Percentiles rank a stretch among this genome's conserved stretches.
Conservation (phyloP, 192 early-diverging fungal species). For the Coemansia erecta region DNA sequence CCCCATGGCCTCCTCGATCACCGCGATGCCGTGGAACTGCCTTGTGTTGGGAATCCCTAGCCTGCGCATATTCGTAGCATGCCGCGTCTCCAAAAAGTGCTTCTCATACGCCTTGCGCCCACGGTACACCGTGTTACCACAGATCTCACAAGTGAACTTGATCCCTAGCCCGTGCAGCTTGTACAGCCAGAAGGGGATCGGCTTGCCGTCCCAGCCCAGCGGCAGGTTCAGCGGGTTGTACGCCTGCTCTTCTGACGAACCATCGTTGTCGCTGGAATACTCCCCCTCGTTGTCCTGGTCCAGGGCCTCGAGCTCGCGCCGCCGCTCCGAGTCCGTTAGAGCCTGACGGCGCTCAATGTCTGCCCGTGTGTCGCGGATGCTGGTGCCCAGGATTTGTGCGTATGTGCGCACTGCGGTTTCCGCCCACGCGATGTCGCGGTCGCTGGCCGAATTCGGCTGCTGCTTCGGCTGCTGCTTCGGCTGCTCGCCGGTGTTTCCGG, state of each 20-base stretch:
- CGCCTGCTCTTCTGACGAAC: constrained; percentile 84
- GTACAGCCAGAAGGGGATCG: constrained; percentile 98
- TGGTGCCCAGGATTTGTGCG: constrained; percentile 54
- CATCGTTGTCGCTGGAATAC: constrained; percentile 60
- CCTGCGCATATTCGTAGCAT: constrained; percentile 90
- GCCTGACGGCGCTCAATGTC: constrained; percentile 92
- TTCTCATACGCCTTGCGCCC: constrained; percentile 94
- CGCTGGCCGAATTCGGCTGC: too few species aligned
- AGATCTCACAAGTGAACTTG: constrained; percentile 95
- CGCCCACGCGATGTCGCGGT: constrained; percentile 60
- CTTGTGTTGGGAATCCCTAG: constrained; percentile 86
- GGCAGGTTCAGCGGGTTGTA: constrained; percentile 97
- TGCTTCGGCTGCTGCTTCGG: too few species aligned
- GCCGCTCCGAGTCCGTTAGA: constrained; percentile 81
- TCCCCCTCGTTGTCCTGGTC: constrained; percentile 73
- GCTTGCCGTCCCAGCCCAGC: constrained; percentile 97
- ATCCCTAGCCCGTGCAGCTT: constrained; percentile 95
- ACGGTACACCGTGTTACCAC: constrained; percentile 92
- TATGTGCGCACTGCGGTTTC: constrained; percentile 66
- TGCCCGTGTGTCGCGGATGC: constrained; percentile 75
- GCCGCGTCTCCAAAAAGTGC: constrained; percentile 94
- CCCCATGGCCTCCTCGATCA: constrained; percentile 82
- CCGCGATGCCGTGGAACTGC: constrained; percentile 88
- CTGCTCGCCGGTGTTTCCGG: constrained; percentile 9
- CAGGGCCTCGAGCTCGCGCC: constrained; percentile 69